phyloP scores from a whole-genome alignment of 2,329 filamentous ascomycete genomes.

The Calonectria pseudoturangicola region DNA sequence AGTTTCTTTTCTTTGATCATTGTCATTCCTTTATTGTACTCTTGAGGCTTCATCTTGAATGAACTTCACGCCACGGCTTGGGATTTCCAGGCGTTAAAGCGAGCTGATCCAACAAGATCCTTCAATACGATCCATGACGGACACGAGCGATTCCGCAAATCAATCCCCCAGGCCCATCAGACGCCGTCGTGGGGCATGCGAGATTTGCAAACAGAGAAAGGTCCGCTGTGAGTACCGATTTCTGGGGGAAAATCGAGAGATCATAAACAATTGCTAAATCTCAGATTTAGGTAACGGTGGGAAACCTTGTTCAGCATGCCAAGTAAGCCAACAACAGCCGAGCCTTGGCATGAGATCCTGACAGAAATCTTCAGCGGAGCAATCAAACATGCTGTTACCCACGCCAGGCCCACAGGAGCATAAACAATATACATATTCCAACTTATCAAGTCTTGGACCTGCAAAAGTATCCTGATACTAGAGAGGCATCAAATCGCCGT shows the following conservation, averaged over 20 bases:
- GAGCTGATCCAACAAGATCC: neutral
- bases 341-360: slow-evolving; percentile 14
- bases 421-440: neutral
- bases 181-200: slow-evolving; percentile 11
- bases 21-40: too few relatives aligned
- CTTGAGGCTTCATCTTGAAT: neutral
- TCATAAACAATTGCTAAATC: slow-evolving; percentile 9
- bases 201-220: slow-evolving; percentile 1
- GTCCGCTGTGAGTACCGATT: slow-evolving; percentile 12
- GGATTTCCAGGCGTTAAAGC: too few relatives aligned
- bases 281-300: slow-evolving; percentile 16
- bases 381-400: slow-evolving; percentile 9
- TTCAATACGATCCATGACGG: neutral
- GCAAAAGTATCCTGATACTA: too few relatives aligned
- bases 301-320: slow-evolving; percentile 23
- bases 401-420: neutral
- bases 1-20: neutral
- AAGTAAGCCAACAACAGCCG: slow-evolving; percentile 8
- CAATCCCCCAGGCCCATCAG: slow-evolving; percentile 13
- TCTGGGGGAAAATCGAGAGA: neutral
- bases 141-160: neutral
- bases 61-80: too few relatives aligned
- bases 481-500: too few relatives aligned
- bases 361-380: slow-evolving; percentile 8
- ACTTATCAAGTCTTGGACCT: neutral